A percentile compares a stretch with the other conserved stretches of the same genome.
These are phyloP conservation scores for Cyberlindnera maritima DNA, from an alignment of 805 yeast genomes.

Conservation along the genomic window DNA sequence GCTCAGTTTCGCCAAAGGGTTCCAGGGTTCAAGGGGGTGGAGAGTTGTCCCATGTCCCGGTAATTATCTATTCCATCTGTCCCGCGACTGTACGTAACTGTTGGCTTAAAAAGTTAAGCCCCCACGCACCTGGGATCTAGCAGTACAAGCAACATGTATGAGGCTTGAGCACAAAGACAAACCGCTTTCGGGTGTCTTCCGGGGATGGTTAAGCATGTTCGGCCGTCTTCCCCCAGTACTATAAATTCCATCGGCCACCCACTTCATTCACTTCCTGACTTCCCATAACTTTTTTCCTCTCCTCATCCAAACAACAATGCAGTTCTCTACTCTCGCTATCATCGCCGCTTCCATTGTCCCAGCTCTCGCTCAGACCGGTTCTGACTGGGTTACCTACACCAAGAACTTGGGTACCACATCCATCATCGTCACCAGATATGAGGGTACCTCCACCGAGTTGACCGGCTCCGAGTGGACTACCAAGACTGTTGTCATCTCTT, in stretches of 20 bases:
- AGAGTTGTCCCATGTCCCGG: not conserved
- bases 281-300: not conserved
- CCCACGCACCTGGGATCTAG: too few species aligned
- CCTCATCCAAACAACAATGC: not conserved
- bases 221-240: too few species aligned
- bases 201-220: too few species aligned
- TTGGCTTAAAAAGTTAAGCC: too few species aligned
- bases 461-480: slow-evolving; percentile 1
- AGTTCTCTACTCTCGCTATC: slow-evolving; percentile 2
- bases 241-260: not conserved
- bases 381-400: not conserved
- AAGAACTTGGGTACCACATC: not conserved
- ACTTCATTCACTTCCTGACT: not conserved
- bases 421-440: slow-evolving; percentile 3
- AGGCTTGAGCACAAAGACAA: too few species aligned
- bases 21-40: too few species aligned
- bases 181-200: not conserved
- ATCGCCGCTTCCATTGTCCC: slow-evolving; percentile 7
- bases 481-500: slow-evolving; percentile 4
- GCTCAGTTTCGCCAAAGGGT: too few species aligned
- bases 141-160: too few species aligned
- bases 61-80: not conserved
- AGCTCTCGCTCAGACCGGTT: not conserved
- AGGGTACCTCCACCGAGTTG: slow-evolving; percentile 1
- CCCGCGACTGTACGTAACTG: not conserved